phyloP scores from a whole-genome alignment of 176 grass and related monocot species.

The Aechmea fasciata region DNA sequence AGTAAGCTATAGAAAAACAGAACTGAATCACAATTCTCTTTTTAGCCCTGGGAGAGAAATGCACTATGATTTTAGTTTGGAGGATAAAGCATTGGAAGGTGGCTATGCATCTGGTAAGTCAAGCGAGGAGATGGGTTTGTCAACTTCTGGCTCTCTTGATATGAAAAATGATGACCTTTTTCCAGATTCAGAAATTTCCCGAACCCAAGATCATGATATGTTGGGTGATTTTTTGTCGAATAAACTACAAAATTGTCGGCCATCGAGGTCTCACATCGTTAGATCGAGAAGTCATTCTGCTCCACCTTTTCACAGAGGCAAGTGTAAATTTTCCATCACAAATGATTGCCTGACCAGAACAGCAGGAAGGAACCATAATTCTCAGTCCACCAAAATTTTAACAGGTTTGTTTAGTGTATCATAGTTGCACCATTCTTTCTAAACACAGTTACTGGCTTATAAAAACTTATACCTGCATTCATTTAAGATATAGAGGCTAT shows the following conservation, averaged over 20 bases:
- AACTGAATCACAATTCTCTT: constrained; percentile 15
- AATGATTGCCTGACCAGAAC: constrained; percentile 29
- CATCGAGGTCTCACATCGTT: constrained; percentile 25
- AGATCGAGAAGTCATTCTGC: constrained; percentile 63
- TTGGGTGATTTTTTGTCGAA: constrained; percentile 22
- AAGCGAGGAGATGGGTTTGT: constrained; percentile 22
- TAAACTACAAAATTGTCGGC: constrained; percentile 24
- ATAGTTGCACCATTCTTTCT: constrained; percentile 2
- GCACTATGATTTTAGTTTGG: constrained; percentile 16
- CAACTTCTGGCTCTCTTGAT: constrained; percentile 27
- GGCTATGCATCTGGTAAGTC: constrained; percentile 27
- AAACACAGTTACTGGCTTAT: constrained; percentile 16
- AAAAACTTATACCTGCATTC: constrained; percentile 1
- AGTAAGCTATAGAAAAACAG: constrained; percentile 35
- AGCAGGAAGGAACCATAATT: constrained; percentile 28
- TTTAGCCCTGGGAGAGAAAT: constrained; percentile 3
- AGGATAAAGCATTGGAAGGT: constrained; percentile 23
- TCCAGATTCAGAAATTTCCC: constrained; percentile 15
- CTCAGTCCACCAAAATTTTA: constrained; percentile 24
- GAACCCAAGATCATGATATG: constrained; percentile 17
- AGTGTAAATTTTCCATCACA: constrained; percentile 53
- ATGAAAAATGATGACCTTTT: constrained; percentile 16
- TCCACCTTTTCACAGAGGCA: constrained; percentile 80
- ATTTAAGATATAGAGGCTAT: constrained; percentile 28
- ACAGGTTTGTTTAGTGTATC: constrained; percentile 32